phyloP scores from a whole-genome alignment of 2,329 filamentous ascomycete genomes.

The Blastomyces gilchristii region DNA sequence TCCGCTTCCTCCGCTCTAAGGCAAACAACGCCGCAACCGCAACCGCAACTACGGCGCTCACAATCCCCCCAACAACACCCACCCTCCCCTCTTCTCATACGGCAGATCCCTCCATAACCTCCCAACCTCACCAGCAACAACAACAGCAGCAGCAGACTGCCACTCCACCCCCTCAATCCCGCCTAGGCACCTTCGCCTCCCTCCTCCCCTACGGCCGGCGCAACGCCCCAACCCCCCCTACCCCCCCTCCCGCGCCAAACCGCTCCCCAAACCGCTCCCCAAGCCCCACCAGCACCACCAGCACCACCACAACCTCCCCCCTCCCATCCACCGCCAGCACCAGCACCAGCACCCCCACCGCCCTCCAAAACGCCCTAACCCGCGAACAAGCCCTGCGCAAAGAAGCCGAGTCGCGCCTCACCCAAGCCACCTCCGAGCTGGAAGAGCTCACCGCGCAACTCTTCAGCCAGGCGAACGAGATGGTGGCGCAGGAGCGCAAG shows the following conservation, averaged over 20 bases:
- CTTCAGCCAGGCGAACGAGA: slow-evolving; percentile 56
- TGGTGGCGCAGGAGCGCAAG: slow-evolving; percentile 53
- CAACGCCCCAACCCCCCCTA: slow-evolving; percentile 14
- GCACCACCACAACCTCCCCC: slow-evolving; percentile 9
- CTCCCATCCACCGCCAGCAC: slow-evolving; percentile 11
- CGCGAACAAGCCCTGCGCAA: slow-evolving; percentile 46
- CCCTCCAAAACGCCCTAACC: slow-evolving; percentile 43
- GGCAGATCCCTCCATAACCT: slow-evolving; percentile 18
- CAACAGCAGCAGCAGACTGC: slow-evolving; percentile 12
- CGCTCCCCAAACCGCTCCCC: slow-evolving; percentile 8
- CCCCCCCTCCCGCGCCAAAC: slow-evolving; percentile 14
- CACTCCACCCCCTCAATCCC: slow-evolving; percentile 21
- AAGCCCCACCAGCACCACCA: slow-evolving; percentile 8
- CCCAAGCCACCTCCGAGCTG: slow-evolving; percentile 47
- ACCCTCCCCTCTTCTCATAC: slow-evolving; percentile 20
- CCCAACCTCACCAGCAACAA: slow-evolving; percentile 19
- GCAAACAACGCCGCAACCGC: slow-evolving; percentile 3
- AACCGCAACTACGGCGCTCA: slow-evolving; percentile 18
- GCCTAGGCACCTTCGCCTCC: slow-evolving; percentile 31
- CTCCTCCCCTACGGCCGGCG: slow-evolving; percentile 31
- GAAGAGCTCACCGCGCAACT: slow-evolving; percentile 52
- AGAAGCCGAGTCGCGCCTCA: slow-evolving; percentile 47
- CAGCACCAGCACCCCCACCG: too few species aligned
- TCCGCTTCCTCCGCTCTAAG: slow-evolving; percentile 40
- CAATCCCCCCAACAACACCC: slow-evolving; percentile 21